Conservation (phyloP, 106 monocot species). For the Xerophyta viscosa region DNA sequence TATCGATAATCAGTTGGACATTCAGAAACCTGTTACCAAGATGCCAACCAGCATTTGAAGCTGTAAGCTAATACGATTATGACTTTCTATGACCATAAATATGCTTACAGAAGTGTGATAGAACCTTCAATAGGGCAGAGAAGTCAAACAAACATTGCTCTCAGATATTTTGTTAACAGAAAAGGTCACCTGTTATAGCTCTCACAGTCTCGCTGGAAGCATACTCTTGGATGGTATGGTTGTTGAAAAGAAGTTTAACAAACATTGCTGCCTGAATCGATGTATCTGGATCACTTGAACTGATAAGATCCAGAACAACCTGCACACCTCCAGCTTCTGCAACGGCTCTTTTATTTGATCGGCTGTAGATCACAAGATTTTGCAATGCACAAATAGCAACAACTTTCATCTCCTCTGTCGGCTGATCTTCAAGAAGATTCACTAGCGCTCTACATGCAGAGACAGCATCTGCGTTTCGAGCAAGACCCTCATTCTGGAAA, state of each 20-base stretch:
- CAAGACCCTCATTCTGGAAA: slow-evolving; percentile 89
- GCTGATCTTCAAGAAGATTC: slow-evolving; percentile 98
- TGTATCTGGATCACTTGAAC: slow-evolving; percentile 77
- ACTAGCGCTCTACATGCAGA: slow-evolving; percentile 90
- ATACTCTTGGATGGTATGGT: slow-evolving; percentile 95
- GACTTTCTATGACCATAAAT: too few relatives aligned
- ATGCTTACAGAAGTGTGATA: too few relatives aligned
- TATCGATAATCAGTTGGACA: too few relatives aligned
- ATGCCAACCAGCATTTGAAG: too few relatives aligned
- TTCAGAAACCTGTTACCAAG: too few relatives aligned
- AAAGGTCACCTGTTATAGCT: slow-evolving; percentile 76
- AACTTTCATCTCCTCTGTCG: slow-evolving; percentile 98
- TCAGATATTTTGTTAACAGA: too few relatives aligned
- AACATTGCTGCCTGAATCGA: slow-evolving; percentile 98
- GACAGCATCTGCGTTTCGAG: slow-evolving; percentile 76
- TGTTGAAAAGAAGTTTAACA: slow-evolving; percentile 89
- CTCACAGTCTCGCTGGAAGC: slow-evolving; percentile 98
- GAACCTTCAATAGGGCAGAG: too few relatives aligned
- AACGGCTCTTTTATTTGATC: slow-evolving; percentile 97
- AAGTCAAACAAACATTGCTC: too few relatives aligned
- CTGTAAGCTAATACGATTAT: too few relatives aligned
- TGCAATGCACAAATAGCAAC: slow-evolving; percentile 94
- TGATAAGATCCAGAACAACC: slow-evolving; percentile 85
- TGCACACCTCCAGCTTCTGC: slow-evolving; percentile 99
- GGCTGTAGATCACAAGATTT: slow-evolving; percentile 88